phyloP scores from a whole-genome alignment of 345 rosid genomes.

The Gossypium anomalum region DNA sequence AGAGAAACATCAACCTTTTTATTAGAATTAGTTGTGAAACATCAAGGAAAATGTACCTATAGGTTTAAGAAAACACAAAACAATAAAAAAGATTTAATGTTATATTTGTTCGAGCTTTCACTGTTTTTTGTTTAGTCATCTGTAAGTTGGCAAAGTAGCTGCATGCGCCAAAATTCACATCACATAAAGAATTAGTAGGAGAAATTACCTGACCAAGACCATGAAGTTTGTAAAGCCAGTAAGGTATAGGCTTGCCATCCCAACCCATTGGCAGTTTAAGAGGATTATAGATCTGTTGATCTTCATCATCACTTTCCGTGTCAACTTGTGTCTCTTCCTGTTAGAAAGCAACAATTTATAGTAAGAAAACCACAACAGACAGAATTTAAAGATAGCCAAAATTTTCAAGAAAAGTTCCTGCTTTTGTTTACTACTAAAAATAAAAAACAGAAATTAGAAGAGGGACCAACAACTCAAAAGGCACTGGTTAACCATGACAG shows the following conservation, averaged over 20 bases:
- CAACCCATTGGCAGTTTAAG: conserved; percentile 97
- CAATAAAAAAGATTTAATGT: background rate
- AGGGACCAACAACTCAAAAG: background rate
- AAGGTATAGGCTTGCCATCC: conserved; percentile 99
- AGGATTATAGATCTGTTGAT: conserved; percentile 88
- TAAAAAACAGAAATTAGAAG: background rate
- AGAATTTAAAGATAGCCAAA: background rate
- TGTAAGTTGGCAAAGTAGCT: background rate
- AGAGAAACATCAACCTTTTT: background rate
- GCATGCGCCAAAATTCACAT: background rate
- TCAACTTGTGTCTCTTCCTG: conserved; percentile 93
- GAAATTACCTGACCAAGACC: conserved; percentile 90
- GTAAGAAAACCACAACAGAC: conserved; percentile 13
- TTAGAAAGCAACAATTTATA: conserved; percentile 13
- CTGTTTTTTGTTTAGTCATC: background rate
- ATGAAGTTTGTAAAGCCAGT: conserved; percentile 98
- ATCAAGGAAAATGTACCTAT: background rate
- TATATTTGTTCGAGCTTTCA: background rate
- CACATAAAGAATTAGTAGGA: background rate
- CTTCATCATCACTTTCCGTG: conserved; percentile 95
- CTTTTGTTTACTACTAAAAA: background rate
- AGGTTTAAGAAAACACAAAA: background rate
- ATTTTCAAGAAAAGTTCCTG: background rate
- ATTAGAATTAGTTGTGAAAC: background rate
- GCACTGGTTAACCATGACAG: background rate